phyloP scores from a whole-genome alignment of 2,329 filamentous ascomycete genomes.

The Westerdykella aurantiaca region DNA sequence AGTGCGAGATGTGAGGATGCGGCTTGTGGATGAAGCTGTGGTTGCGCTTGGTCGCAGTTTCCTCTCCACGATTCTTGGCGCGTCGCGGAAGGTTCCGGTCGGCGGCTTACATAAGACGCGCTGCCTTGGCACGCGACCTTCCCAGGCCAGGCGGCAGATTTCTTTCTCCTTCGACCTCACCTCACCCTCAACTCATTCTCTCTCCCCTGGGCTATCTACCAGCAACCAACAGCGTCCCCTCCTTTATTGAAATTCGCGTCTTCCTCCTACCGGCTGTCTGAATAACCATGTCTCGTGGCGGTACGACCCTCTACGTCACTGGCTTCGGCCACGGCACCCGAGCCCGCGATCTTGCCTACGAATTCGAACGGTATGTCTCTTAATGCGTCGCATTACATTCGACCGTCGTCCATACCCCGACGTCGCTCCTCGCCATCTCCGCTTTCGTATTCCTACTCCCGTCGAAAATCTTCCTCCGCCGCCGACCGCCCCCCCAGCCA shows the following conservation, averaged over 20 bases:
- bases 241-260: neutral
- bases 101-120: neutral
- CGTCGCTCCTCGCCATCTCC: slow-evolving; percentile 18
- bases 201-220: neutral
- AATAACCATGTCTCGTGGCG: slow-evolving; percentile 75
- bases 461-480: slow-evolving; percentile 4
- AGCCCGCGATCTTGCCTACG: slow-evolving; percentile 98
- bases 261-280: neutral
- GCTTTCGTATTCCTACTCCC: slow-evolving; percentile 5
- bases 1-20: neutral
- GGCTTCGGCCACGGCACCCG: slow-evolving; percentile 98
- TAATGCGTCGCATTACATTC: slow-evolving; percentile 36
- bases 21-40: slow-evolving; percentile 4
- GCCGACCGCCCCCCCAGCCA: slow-evolving; percentile 25
- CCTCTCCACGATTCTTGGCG: neutral
- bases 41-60: neutral
- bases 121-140: too few relatives aligned
- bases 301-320: slow-evolving; percentile 94
- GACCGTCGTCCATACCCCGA: slow-evolving; percentile 23
- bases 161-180: neutral
- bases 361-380: slow-evolving; percentile 99
- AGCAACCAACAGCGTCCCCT: neutral
- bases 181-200: neutral
- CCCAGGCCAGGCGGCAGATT: neutral
- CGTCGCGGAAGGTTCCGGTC: too few relatives aligned